Evolutionary conservation across 2,329 filamentous ascomycete species (phyloP).

Genomic region (Arthrobotrys sphaeroides): DNA sequence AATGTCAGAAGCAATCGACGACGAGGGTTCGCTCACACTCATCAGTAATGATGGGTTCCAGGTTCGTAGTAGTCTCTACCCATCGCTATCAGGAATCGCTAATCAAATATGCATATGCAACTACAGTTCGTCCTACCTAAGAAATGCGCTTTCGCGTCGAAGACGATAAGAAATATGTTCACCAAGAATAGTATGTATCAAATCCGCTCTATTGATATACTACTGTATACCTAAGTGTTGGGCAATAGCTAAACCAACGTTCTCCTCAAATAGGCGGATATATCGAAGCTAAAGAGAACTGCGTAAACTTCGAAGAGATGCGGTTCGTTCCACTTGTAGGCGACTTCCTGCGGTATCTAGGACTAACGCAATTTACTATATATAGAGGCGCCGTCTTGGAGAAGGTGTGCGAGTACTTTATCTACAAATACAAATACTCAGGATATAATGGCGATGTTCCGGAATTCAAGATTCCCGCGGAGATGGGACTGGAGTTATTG

Average conservation of each 20-base stretch:
- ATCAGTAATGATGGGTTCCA: constrained; percentile 72
- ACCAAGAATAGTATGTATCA: constrained; percentile 68
- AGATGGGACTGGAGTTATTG: constrained; percentile 72
- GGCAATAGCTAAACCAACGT: neutral
- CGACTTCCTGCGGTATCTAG: neutral
- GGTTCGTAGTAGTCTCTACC: constrained; percentile 6
- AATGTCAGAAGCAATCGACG: constrained; percentile 46
- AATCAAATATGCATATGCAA: neutral
- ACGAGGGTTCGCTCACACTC: constrained; percentile 70
- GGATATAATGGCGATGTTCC: constrained; percentile 68
- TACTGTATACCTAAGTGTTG: too few species aligned
- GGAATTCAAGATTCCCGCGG: constrained; percentile 74
- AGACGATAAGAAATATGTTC: constrained; percentile 72
- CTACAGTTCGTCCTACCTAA: constrained; percentile 69
- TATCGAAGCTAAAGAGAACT: constrained; percentile 68
- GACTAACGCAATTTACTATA: neutral
- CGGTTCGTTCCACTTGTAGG: constrained; percentile 62
- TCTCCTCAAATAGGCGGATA: constrained; percentile 24
- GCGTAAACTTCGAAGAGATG: constrained; percentile 70
- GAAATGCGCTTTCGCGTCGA: constrained; percentile 70
- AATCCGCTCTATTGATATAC: neutral
- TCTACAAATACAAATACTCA: constrained; percentile 73
- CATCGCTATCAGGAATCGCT: neutral
- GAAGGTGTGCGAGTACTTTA: constrained; percentile 76
- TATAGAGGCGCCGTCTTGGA: constrained; percentile 70